Evolutionary conservation across 305 asterid species (phyloP), one percentile per base, ranked within the genome.

Genomic region (Fraxinus xanthoxyloides): DNA sequence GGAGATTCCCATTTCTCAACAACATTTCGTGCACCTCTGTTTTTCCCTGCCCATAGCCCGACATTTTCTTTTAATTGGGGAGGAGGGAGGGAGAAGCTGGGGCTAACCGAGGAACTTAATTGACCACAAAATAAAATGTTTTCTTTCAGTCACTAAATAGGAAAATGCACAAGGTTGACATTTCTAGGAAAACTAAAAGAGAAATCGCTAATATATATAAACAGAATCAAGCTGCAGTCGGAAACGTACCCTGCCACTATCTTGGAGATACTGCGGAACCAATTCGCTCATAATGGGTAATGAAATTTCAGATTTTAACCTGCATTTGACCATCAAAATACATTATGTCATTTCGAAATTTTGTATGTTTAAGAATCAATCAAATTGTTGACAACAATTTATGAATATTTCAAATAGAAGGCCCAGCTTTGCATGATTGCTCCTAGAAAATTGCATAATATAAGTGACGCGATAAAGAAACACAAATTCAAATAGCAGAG

Each of bases 191-290:
- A 72, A n/a, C 46, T 30, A 23, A 75, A 61, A 77, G 72, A 80
- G 21, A 77, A 79, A 72, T 82, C 19, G 67, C 75, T 69, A 67
- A 70, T 78, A 76, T 34, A 40, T 51, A 51, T 72, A 78, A 34
- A 79, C 34, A 84, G 17, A 85, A 76, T 51, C 77, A 72, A 81
- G 77, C 79, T 85, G 77, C 80, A 79, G 46, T 15, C 63, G 4
- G 75, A 63, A 61, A 80, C 87, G 70, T 91, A 96, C 99, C 98
- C 91, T 91, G 89, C 90, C 94, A 92, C 88, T 87, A 82, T 96
- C 99, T 87, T 96, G 99, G 82, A 96, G 95, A 90, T 96, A 96
- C 81, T 94, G 98, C 8, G 94, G 98, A 81, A 91, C 91, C 92
- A 96, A 87, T 88, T 96, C 99, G 87, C 87, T 92, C 97, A 92